These are phyloP conservation scores for Coffea eugenioides DNA, from an alignment of 257 asterid genomes.

Conservation along the genomic window DNA sequence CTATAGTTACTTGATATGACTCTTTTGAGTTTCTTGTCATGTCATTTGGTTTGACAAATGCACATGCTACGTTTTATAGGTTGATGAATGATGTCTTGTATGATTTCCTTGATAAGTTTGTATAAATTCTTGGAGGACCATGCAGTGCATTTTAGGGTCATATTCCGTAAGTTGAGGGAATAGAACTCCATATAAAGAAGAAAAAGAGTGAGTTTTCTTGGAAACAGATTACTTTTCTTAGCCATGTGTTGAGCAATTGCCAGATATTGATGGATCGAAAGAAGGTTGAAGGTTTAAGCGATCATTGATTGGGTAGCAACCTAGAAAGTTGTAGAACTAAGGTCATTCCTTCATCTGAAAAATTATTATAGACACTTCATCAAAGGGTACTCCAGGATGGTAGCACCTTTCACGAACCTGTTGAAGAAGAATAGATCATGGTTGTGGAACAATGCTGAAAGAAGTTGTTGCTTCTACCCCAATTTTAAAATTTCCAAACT, in stretches of 20 bases:
- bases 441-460: neutral
- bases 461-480: neutral
- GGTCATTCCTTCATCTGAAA: neutral
- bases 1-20: neutral
- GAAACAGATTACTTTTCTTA: neutral
- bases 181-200: neutral
- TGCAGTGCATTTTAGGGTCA: neutral
- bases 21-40: neutral
- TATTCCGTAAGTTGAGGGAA: neutral
- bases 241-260: neutral
- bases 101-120: neutral
- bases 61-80: neutral
- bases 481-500: neutral
- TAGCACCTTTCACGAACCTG: neutral
- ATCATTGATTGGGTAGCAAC: neutral
- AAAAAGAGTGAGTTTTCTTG: neutral
- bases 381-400: neutral
- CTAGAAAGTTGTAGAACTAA: neutral
- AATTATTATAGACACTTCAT: neutral
- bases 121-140: neutral
- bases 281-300: neutral
- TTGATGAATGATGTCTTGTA: neutral
- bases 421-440: neutral
- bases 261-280: rapidly evolving
- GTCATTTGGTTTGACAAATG: neutral